These are phyloP conservation scores for Pichia paraexigua DNA, from an alignment of 805 yeast species.

Conservation along the genomic window DNA sequence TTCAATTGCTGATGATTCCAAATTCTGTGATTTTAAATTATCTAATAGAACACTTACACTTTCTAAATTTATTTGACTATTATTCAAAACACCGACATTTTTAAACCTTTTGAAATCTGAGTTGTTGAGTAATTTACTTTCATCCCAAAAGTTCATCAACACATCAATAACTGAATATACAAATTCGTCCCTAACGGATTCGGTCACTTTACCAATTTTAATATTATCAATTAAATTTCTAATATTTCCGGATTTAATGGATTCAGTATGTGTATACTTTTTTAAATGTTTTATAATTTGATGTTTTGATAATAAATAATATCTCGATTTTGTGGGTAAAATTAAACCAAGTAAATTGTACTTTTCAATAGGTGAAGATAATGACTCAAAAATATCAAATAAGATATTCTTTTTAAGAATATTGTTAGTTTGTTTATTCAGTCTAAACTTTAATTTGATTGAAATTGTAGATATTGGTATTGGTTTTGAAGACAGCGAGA, in stretches of 20 bases:
- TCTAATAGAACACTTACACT: neutral
- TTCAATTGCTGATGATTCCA: neutral
- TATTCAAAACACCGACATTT: neutral
- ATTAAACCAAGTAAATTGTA: neutral
- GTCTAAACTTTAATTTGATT: neutral
- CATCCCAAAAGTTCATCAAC: conserved; percentile 4
- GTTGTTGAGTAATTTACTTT: conserved; percentile 1
- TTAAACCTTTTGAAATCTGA: neutral
- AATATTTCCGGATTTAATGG: neutral
- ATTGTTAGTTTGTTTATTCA: neutral
- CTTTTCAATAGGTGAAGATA: conserved; percentile 3
- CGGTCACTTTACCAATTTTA: conserved; percentile 3
- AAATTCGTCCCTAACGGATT: neutral
- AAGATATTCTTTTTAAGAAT: neutral
- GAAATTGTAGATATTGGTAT: conserved; percentile 2
- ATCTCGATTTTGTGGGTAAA: conserved; percentile 4
- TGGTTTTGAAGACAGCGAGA: neutral
- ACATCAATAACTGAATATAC: neutral
- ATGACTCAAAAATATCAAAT: neutral
- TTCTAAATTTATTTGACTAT: conserved; percentile 2
- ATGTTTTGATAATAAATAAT: conserved; percentile 1
- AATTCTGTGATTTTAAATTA: neutral
- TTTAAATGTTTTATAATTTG: neutral
- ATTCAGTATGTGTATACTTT: conserved; percentile 2
- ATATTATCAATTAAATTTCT: neutral